A percentile compares a stretch with the other conserved stretches of the same genome.
phyloP scores from a whole-genome alignment of 1,284 basidiomycete species.

The Grifola frondosa region DNA sequence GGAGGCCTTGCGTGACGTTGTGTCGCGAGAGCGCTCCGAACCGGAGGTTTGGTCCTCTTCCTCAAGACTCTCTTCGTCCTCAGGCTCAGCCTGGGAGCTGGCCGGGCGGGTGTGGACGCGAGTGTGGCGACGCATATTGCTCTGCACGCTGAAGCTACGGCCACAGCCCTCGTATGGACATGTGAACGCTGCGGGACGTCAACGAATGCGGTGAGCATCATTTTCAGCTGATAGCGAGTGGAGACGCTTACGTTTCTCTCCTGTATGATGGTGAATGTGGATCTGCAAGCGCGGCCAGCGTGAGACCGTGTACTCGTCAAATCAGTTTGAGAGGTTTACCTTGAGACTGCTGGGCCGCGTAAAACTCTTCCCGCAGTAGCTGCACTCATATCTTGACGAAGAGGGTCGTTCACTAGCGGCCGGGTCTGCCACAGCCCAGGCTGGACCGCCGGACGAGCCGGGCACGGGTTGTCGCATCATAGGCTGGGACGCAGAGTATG shows the following conservation, averaged over 20 bases:
- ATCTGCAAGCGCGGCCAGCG: constrained; percentile 47
- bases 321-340: constrained; percentile 39
- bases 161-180: constrained; percentile 77
- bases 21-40: constrained; percentile 17
- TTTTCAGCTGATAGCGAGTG: too few relatives aligned
- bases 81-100: constrained; percentile 19
- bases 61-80: constrained; percentile 26
- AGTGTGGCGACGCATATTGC: constrained; percentile 84
- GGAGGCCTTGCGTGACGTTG: constrained; percentile 15
- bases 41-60: constrained; percentile 18
- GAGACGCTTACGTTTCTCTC: constrained; percentile 71
- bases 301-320: constrained; percentile 6
- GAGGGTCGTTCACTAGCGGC: constrained; percentile 26
- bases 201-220: too few relatives aligned
- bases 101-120: constrained; percentile 56
- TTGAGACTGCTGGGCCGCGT: constrained; percentile 80
- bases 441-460: constrained; percentile 16
- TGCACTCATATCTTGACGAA: constrained; percentile 68
- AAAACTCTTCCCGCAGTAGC: constrained; percentile 77
- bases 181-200: constrained; percentile 55
- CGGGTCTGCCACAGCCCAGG: constrained; percentile 20
- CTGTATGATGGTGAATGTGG: constrained; percentile 82
- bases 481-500: constrained; percentile 29
- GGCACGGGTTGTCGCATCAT: constrained; percentile 15
- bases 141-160: constrained; percentile 80